Conservation (phyloP, 2,329 filamentous ascomycete genomes). For the Alternaria infectoria region DNA sequence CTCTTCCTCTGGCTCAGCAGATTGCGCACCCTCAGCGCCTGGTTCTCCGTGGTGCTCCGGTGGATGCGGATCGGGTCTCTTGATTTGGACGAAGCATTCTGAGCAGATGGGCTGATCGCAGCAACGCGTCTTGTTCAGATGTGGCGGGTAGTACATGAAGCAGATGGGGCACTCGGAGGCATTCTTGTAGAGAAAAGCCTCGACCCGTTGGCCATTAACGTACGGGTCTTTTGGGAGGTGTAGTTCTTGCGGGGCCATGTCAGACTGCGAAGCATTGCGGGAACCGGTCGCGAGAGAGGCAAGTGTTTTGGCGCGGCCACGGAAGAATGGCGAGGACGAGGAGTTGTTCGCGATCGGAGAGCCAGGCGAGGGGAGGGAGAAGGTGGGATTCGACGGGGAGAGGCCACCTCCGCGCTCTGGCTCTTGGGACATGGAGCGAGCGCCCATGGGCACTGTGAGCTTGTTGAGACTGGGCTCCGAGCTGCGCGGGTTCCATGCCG, state of each 20-base stretch:
- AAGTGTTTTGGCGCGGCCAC: conserved; percentile 86
- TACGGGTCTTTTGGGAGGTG: conserved; percentile 80
- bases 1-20: conserved; percentile 58
- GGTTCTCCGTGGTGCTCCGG: conserved; percentile 71
- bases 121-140: conserved; percentile 91
- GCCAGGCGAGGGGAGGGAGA: conserved; percentile 65
- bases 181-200: conserved; percentile 93
- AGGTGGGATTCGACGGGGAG: conserved; percentile 67
- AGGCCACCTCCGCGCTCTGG: conserved; percentile 71
- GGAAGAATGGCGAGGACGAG: conserved; percentile 66
- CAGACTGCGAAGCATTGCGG: conserved; percentile 73
- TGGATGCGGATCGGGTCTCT: conserved; percentile 87
- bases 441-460: conserved; percentile 79
- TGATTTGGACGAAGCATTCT: conserved; percentile 99
- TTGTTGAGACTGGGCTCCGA: conserved; percentile 70
- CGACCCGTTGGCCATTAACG: conserved; percentile 91
- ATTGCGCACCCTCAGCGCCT: conserved; percentile 39
- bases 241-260: conserved; percentile 79
- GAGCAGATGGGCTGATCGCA: conserved; percentile 97
- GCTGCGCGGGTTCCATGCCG: conserved; percentile 53
- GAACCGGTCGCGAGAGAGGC: conserved; percentile 81
- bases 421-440: conserved; percentile 76
- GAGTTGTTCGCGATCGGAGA: conserved; percentile 56
- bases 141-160: conserved; percentile 93
- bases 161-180: conserved; percentile 93